These are phyloP conservation scores for Coemansia sp. DNA, from an alignment of 192 early-diverging fungal species.

Conservation along the genomic window DNA sequence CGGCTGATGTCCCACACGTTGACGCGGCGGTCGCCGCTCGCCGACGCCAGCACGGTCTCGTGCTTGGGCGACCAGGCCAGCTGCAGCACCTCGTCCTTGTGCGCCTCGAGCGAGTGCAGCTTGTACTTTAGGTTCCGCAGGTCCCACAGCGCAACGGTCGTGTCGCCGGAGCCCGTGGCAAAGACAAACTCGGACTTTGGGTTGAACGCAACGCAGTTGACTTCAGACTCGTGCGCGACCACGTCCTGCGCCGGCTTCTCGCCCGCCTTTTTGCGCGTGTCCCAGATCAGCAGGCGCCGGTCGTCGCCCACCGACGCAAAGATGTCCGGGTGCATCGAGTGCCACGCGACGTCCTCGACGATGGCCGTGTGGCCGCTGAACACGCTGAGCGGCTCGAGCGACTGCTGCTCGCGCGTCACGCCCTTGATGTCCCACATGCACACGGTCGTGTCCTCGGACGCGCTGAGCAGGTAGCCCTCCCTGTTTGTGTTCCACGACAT, in stretches of 20 bases:
- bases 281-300: constrained; percentile 91
- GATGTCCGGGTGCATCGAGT: constrained; percentile 72
- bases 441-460: constrained; percentile 88
- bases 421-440: constrained; percentile 92
- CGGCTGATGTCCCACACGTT: constrained; percentile 93
- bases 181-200: constrained; percentile 86
- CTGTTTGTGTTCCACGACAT: constrained; percentile 85
- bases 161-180: constrained; percentile 92
- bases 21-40: constrained; percentile 83
- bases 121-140: constrained; percentile 84
- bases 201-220: constrained; percentile 95
- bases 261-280: constrained; percentile 70
- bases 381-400: constrained; percentile 72
- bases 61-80: constrained; percentile 92
- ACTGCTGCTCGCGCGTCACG: constrained; percentile 69
- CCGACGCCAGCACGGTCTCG: constrained; percentile 89
- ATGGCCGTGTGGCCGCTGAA: constrained; percentile 86
- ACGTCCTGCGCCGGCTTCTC: constrained; percentile 68
- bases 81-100: constrained; percentile 91
- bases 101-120: constrained; percentile 84
- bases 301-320: constrained; percentile 99
- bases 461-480: constrained; percentile 83
- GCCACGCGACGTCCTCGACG: constrained; percentile 98
- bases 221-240: constrained; percentile 84
- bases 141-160: constrained; percentile 95